Conservation (phyloP, 2,329 filamentous ascomycete genomes). For the Fusarium avenaceum region DNA sequence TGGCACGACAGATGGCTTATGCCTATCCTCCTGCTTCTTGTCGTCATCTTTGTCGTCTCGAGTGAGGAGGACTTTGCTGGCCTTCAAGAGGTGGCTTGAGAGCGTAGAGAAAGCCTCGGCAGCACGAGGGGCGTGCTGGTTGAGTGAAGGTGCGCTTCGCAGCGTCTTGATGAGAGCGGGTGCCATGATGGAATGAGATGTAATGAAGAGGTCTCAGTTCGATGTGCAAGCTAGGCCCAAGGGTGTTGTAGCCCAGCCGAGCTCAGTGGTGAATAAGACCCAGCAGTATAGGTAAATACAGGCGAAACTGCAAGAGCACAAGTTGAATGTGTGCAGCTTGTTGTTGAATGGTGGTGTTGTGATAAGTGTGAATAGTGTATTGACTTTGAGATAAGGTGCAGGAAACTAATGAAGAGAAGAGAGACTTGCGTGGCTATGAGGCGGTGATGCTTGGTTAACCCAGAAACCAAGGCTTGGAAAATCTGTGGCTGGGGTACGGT, state of each 20-base stretch:
- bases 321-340: background rate
- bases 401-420: constrained; percentile 14
- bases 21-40: constrained; percentile 41
- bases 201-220: constrained; percentile 43
- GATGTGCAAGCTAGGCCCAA: constrained; percentile 42
- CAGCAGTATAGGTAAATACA: constrained; percentile 9
- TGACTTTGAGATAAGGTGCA: constrained; percentile 7
- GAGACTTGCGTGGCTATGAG: constrained; percentile 28
- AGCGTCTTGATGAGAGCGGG: constrained; percentile 56
- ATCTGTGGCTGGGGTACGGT: constrained; percentile 47
- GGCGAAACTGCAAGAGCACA: constrained; percentile 1
- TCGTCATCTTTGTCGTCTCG: constrained; percentile 54
- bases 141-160: constrained; percentile 49
- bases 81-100: constrained; percentile 59
- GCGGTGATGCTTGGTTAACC: constrained; percentile 46
- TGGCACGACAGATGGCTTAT: constrained; percentile 56
- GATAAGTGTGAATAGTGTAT: constrained; percentile 3
- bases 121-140: constrained; percentile 32
- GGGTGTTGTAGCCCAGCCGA: constrained; percentile 51
- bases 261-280: constrained; percentile 30
- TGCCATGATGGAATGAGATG: constrained; percentile 53
- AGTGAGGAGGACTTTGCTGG: constrained; percentile 58
- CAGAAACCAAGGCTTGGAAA: constrained; percentile 49
- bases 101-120: constrained; percentile 49
- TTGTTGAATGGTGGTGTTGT: constrained; percentile 4